Percentiles rank a stretch among this genome's conserved stretches.
phyloP scores from a whole-genome alignment of 495 filamentous ascomycete genomes.

The Apiosordaria backusii region DNA sequence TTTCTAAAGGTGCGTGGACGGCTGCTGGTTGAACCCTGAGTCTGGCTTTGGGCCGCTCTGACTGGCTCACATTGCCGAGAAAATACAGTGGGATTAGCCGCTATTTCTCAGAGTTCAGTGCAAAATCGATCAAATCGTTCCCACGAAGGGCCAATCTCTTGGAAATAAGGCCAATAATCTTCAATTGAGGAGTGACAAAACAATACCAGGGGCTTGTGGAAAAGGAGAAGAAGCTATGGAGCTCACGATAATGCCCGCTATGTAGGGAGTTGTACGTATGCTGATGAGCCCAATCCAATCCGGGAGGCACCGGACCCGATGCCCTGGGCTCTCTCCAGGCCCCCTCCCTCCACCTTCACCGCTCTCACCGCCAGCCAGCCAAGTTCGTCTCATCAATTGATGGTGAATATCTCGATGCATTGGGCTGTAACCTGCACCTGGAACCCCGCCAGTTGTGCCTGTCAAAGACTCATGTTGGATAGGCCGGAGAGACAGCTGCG shows the following conservation, averaged over 20 bases:
- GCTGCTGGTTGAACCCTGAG: slow-evolving; percentile 28
- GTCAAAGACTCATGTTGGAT: not conserved
- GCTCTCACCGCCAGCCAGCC: not conserved
- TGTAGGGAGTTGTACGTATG: not conserved
- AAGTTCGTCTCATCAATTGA: not conserved
- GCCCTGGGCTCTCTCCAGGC: no score
- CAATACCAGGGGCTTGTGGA: not conserved
- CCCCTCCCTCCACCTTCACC: not conserved
- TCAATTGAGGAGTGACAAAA: not conserved
- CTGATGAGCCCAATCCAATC: not conserved
- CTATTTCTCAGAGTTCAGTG: slow-evolving; percentile 1
- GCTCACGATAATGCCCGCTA: no score
- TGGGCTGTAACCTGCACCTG: not conserved
- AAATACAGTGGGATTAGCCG: slow-evolving; percentile 13
- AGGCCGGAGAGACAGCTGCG: not conserved
- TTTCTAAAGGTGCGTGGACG: not conserved
- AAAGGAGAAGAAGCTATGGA: not conserved
- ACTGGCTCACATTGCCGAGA: slow-evolving; percentile 29
- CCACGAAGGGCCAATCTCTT: not conserved
- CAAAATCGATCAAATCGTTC: not conserved
- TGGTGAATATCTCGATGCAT: not conserved
- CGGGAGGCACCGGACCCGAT: not conserved
- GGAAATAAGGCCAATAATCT: slow-evolving; percentile 1
- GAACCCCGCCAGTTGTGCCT: not conserved
- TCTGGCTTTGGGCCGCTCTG: slow-evolving; percentile 26